A percentile compares a stretch with the other conserved stretches of the same genome.
phyloP scores from a whole-genome alignment of 2,329 filamentous ascomycete genomes.

The Aspergillus hiratsukae region DNA sequence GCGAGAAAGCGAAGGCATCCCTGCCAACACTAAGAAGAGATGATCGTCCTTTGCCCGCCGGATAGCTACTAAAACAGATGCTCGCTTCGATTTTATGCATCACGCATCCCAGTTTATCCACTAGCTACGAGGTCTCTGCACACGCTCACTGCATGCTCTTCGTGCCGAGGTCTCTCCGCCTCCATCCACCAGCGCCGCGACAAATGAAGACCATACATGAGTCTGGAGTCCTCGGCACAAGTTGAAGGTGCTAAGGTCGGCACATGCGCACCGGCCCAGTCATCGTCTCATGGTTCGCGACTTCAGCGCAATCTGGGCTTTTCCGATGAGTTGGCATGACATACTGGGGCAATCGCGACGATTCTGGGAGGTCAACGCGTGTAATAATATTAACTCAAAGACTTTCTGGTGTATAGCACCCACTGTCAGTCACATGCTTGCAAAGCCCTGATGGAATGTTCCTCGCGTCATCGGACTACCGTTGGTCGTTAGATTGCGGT shows the following conservation, averaged over 20 bases:
- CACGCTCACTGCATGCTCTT: background rate
- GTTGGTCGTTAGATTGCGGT: background rate
- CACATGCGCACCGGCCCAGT: background rate
- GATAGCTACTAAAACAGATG: background rate
- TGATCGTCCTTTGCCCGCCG: slow-evolving; percentile 17
- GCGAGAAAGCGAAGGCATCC: slow-evolving; percentile 42
- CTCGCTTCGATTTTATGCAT: background rate
- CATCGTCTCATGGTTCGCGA: background rate
- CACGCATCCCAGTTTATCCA: background rate
- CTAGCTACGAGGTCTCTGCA: background rate
- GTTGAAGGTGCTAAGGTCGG: background rate
- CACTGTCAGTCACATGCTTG: background rate
- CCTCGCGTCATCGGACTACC: background rate
- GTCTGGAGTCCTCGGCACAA: background rate
- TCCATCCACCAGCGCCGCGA: background rate
- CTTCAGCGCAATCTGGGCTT: background rate
- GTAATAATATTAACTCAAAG: background rate
- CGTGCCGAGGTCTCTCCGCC: background rate
- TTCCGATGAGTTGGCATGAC: background rate
- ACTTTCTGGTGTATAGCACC: background rate
- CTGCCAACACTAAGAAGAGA: slow-evolving; percentile 39
- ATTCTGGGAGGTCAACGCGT: background rate
- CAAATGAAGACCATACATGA: background rate
- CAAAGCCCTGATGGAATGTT: background rate
- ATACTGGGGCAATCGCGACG: background rate